phyloP scores from a whole-genome alignment of 192 early-diverging fungal species.

The Umbelopsis isabellina region DNA sequence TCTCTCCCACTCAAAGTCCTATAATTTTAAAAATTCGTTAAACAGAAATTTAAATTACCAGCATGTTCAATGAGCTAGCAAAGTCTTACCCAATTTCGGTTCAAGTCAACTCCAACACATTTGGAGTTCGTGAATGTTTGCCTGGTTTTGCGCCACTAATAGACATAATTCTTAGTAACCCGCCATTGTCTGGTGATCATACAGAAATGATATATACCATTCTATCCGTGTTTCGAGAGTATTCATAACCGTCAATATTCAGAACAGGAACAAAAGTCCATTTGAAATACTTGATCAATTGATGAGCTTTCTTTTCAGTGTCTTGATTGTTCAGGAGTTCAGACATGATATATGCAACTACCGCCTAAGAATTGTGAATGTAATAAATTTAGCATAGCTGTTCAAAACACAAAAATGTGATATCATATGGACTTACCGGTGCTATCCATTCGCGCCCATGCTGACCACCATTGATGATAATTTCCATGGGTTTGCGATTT shows the following conservation, averaged over 20 bases:
- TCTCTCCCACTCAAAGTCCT: slow-evolving; percentile 41
- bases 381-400: too few species aligned
- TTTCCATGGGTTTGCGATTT: slow-evolving; percentile 32
- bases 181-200: not conserved
- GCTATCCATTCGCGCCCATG: slow-evolving; percentile 9
- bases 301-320: slow-evolving; percentile 34
- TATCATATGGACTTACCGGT: not conserved
- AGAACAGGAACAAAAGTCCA: slow-evolving; percentile 47
- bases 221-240: slow-evolving; percentile 29
- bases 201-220: slow-evolving; percentile 23
- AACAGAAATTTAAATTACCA: not conserved
- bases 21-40: slow-evolving; percentile 12
- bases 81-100: slow-evolving; percentile 21
- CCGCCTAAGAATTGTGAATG: slow-evolving; percentile 20
- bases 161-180: not conserved
- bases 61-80: not conserved
- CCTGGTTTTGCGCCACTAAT: slow-evolving; percentile 56
- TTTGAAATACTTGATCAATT: slow-evolving; percentile 45
- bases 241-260: slow-evolving; percentile 53
- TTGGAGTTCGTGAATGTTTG: slow-evolving; percentile 38
- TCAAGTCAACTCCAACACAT: slow-evolving; percentile 43
- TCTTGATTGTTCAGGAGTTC: slow-evolving; percentile 38
- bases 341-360: slow-evolving; percentile 44
- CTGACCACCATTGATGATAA: slow-evolving; percentile 46
- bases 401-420: too few species aligned